Base-by-base conservation (phyloP, 1,284 basidiomycete species). In the Rhodotorula sp. region DNA sequence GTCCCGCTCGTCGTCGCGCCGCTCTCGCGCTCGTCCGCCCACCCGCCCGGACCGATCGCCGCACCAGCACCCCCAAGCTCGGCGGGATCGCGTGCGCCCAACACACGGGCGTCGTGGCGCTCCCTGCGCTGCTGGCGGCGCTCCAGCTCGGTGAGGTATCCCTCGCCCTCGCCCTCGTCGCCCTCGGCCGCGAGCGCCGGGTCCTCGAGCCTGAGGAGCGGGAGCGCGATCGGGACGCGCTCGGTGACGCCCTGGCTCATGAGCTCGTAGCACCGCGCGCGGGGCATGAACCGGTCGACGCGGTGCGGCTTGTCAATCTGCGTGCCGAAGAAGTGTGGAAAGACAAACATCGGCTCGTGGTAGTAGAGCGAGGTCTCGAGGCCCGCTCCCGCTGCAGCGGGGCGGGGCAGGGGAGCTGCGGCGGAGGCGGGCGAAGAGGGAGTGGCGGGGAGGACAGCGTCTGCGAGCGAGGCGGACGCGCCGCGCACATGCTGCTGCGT, bases 231-330 rank as follows among this genome's bases (percentile, higher is more conserved):
- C 51, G 72, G 64, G 58, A 72, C 55, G 34, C 63, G 50, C 41
- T 70, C 74, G 80, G 81, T 36, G 79, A 80, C 58, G 81, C 81
- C 44, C 93, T 83, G 78, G 88, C 84, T 8, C 92, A 92, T 22
- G 93, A 88, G 72, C 90, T 91, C 69, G 96, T 94, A 73, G 90
- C 91, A 27, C 91, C 88, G 44, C 93, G 89, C 79, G 94, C 94
- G 79, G 4, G 92, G 89, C 37, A 97, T 85, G 79, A 97, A 97
- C 86, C 93, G 88, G 81, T 96, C 94, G 73, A 86, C 84, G 58
- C 94, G 87, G 80, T 97, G 91, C 0, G 93, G 94, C 72, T 91
- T 81, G 83, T 94, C 90, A 86, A 73, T 63, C 60, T 75, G 76
- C 4, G 64, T 64, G 8, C 74, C 76, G 56, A 75, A 77, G 48